Evolutionary conservation across 768 basidiomycete species (phyloP), one percentile per base, ranked within the genome.

Genomic region (Rhodotorula sphaerocarpa): DNA sequence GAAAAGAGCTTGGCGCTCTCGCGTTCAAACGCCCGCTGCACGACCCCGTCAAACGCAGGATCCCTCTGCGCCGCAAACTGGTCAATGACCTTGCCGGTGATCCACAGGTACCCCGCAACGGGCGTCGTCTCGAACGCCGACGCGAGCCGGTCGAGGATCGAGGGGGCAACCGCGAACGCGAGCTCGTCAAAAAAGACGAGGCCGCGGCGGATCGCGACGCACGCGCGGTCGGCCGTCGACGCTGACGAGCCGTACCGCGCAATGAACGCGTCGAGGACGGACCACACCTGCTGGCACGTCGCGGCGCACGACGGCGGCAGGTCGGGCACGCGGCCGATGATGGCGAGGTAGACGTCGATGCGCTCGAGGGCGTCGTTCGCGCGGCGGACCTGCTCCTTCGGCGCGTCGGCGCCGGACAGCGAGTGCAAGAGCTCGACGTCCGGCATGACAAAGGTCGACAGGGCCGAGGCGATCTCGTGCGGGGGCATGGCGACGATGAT

Each of bases 401-500:
- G 46, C 0, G 59, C 9, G 5, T 36, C 70, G 71, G 85, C 83
- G 48, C 63, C 78, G 2, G 84, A 78, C 25, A 86, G 70, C 0
- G 79, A 75, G 74, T 92, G 89, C 12, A 95, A 81, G 61, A 83
- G 80, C 23, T 84, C 79, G 28, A 99, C 78, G 59, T 95, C 84
- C 69, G 92, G 92, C 67, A 86, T 77, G 34, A 87, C 83, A 74
- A 99, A 99, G 20, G 85, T 84, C 65, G 84, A 84, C 47, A 99
- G 81, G 3, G 88, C 90, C 69, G 84, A 82, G 0, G 91, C 88
- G 16, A 90, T 90, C 63, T 84, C 83, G 56, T 84, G 83, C 80
- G 92, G 86, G 3, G 87, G 84, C 91, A 97, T 96, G 1, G 85
- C 87, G 51, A 86, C 87, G 59, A 99, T 92, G 57, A 99, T 88